Conservation (phyloP, 2,329 filamentous ascomycete genomes). For the Colletotrichum nymphaeae region DNA sequence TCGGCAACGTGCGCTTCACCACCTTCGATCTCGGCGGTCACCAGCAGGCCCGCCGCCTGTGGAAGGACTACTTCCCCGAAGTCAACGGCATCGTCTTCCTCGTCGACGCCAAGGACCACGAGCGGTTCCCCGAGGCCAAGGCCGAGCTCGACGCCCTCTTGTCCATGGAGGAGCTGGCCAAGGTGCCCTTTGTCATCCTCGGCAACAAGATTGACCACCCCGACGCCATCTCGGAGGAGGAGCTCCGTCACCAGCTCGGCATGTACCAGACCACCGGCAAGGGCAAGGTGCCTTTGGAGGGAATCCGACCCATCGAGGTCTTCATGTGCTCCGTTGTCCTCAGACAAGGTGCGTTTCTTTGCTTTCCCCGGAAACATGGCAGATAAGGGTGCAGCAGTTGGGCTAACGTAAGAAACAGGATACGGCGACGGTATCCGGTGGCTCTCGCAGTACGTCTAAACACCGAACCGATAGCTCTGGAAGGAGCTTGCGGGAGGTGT, state of each 20-base stretch:
- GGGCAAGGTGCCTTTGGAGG: constrained; percentile 92
- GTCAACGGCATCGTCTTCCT: constrained; percentile 98
- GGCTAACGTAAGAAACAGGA: constrained; percentile 55
- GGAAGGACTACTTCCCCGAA: constrained; percentile 98
- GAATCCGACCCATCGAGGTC: constrained; percentile 93
- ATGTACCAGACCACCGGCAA: constrained; percentile 97
- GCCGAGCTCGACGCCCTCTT: constrained; percentile 96
- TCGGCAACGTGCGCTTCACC: constrained; percentile 93
- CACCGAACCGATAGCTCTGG: constrained; percentile 13
- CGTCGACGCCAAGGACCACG: constrained; percentile 96
- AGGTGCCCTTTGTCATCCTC: constrained; percentile 95
- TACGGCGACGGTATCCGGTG: constrained; percentile 93
- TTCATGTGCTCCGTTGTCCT: constrained; percentile 99
- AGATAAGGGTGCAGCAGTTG: neutral
- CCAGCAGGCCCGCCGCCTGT: constrained; percentile 93
- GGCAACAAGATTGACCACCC: constrained; percentile 99
- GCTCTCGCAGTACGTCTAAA: constrained; percentile 91
- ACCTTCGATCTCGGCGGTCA: constrained; percentile 95
- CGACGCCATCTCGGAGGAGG: constrained; percentile 93
- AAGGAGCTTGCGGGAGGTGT: constrained; percentile 22
- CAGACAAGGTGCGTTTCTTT: constrained; percentile 78
- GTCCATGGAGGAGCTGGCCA: constrained; percentile 95
- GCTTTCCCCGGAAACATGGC: neutral
- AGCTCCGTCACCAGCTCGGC: constrained; percentile 90
- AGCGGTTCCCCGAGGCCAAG: constrained; percentile 94